Conservation (phyloP, 768 basidiomycete genomes). For the Lactarius psammicola region DNA sequence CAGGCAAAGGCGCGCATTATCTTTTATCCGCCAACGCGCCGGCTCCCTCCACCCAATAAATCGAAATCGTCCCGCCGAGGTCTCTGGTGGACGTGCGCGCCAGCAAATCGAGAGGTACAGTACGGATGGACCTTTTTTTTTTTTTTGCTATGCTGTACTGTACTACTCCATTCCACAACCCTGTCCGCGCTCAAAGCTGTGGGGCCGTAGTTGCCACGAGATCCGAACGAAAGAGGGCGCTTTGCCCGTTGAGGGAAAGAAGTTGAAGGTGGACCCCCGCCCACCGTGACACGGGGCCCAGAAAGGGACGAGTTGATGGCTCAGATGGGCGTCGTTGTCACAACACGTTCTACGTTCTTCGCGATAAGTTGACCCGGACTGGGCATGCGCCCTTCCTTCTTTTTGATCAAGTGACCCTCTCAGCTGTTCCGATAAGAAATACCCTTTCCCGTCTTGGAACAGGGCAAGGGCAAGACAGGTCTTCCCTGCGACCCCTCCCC, state of each 20-base stretch:
- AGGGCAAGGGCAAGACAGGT: not conserved
- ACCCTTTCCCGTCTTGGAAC: not conserved
- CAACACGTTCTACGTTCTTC: conserved; percentile 18
- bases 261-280: conserved; percentile 5
- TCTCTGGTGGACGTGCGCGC: not conserved
- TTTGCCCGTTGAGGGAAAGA: conserved; percentile 8
- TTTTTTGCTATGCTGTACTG: not conserved
- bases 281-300: conserved; percentile 15
- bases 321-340: conserved; percentile 10
- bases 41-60: not conserved
- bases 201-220: conserved; percentile 12
- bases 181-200: not conserved
- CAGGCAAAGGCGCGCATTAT: not conserved
- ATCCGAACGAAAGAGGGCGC: conserved; percentile 3
- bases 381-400: not conserved
- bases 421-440: not conserved
- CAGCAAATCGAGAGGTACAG: no score
- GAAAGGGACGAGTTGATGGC: conserved; percentile 1
- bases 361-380: not conserved
- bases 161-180: not conserved
- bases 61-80: not conserved
- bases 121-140: no score
- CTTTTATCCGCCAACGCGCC: not conserved
- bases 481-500: not conserved
- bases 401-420: conserved; percentile 16